Conservation (phyloP, 768 basidiomycete genomes). For the Albatrellus ellisii region DNA sequence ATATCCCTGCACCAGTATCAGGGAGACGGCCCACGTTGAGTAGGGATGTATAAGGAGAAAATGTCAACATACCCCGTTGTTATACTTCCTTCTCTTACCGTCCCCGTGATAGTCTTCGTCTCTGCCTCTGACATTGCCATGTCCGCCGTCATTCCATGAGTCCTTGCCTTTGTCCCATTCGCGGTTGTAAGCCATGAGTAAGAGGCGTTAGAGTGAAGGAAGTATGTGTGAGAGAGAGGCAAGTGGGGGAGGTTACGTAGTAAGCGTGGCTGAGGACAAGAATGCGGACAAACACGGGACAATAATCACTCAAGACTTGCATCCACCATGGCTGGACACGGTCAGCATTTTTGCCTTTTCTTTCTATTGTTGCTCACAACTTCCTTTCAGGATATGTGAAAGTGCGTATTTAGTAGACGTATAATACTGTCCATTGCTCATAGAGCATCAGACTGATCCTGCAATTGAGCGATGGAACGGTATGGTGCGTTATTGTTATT, state of each 20-base stretch:
- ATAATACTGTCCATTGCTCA: slow-evolving; percentile 3
- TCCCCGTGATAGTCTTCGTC: slow-evolving; percentile 56
- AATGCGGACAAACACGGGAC: slow-evolving; percentile 13
- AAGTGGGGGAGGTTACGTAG: no score
- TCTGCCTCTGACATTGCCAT: slow-evolving; percentile 35
- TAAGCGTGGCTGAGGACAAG: slow-evolving; percentile 14
- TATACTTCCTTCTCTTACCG: slow-evolving; percentile 68
- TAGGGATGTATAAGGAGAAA: neutral
- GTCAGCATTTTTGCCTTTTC: slow-evolving; percentile 22
- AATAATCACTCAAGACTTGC: slow-evolving; percentile 12
- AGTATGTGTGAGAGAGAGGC: slow-evolving; percentile 12
- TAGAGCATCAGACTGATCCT: slow-evolving; percentile 27
- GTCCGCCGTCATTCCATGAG: slow-evolving; percentile 29
- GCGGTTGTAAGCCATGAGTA: slow-evolving; percentile 58
- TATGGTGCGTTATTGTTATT: slow-evolving; percentile 30
- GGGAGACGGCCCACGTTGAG: neutral
- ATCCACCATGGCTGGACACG: slow-evolving; percentile 51
- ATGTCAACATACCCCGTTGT: slow-evolving; percentile 47
- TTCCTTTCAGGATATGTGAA: slow-evolving; percentile 40
- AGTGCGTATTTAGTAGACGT: slow-evolving; percentile 21
- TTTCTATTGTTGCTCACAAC: neutral
- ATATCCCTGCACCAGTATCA: slow-evolving; percentile 30
- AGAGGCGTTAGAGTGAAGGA: slow-evolving; percentile 6
- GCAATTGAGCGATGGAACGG: slow-evolving; percentile 44
- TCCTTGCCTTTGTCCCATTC: slow-evolving; percentile 84